phyloP scores from a whole-genome alignment of 1,284 basidiomycete genomes.

The Ustilago curta region DNA sequence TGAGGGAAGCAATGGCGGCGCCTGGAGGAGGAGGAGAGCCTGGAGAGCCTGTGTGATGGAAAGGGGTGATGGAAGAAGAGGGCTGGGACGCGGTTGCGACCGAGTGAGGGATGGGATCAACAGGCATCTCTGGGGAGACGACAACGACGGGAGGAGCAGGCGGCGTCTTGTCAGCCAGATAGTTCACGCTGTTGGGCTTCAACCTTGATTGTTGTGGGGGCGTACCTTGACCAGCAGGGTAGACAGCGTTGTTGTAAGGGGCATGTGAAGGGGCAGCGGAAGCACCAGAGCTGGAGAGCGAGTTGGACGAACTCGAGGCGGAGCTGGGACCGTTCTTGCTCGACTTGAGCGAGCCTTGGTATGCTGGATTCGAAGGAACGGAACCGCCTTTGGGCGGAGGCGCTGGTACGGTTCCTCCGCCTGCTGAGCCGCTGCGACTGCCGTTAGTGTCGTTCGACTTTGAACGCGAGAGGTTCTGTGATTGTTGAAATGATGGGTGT shows the following conservation, averaged over 20 bases:
- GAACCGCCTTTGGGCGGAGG: slow-evolving; percentile 62
- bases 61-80: slow-evolving; percentile 52
- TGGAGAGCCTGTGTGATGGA: slow-evolving; percentile 54
- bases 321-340: slow-evolving; percentile 43
- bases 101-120: slow-evolving; percentile 60
- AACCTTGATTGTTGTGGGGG: slow-evolving; percentile 31
- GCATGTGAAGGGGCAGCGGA: slow-evolving; percentile 23
- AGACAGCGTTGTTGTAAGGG: slow-evolving; percentile 22
- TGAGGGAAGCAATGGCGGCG: slow-evolving; percentile 51
- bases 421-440: slow-evolving; percentile 50
- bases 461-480: slow-evolving; percentile 65
- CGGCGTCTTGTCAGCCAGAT: slow-evolving; percentile 61
- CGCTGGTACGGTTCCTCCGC: slow-evolving; percentile 48
- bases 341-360: slow-evolving; percentile 59
- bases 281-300: slow-evolving; percentile 38
- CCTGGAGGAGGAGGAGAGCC: slow-evolving; percentile 59
- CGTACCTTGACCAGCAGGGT: slow-evolving; percentile 49
- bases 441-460: slow-evolving; percentile 62
- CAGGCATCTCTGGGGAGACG: slow-evolving; percentile 63
- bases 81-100: slow-evolving; percentile 51
- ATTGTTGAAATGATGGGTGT: not conserved
- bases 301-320: slow-evolving; percentile 54
- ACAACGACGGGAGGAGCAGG: slow-evolving; percentile 63
- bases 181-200: slow-evolving; percentile 21
- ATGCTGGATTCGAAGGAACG: slow-evolving; percentile 54